Evolutionary conservation across 116 monocot species (phyloP).

Genomic region (Cymodocea nodosa): DNA sequence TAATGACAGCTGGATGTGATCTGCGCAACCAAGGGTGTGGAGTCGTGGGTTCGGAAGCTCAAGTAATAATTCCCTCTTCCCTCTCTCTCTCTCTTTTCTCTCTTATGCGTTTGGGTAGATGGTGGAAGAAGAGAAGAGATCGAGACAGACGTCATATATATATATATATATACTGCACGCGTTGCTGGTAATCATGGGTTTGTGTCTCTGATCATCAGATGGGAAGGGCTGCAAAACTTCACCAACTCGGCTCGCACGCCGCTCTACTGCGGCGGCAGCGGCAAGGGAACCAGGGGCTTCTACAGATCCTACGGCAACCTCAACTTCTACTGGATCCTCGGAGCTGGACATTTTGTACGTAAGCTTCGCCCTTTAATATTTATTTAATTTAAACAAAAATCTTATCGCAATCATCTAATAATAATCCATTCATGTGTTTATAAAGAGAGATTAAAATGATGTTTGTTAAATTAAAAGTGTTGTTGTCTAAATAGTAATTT

Average conservation of each 20-base stretch:
- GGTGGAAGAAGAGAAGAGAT: no score
- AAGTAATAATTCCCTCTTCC: conserved; percentile 25
- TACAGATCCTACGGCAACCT: conserved; percentile 56
- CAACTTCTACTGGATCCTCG: conserved; percentile 75
- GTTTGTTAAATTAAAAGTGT: no score
- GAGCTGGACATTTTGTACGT: conserved; percentile 86
- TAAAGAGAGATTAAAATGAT: no score
- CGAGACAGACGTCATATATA: no score
- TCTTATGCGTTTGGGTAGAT: no score
- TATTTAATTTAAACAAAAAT: no score
- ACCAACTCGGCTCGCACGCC: conserved; percentile 21
- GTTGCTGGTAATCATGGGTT: no score
- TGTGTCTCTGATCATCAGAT: conserved; percentile 15
- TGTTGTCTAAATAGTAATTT: no score
- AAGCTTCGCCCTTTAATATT: conserved; percentile 6
- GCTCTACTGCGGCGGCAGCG: conserved; percentile 35
- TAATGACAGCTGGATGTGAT: conserved; percentile 63
- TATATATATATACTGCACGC: no score
- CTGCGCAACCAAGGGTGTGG: conserved; percentile 75
- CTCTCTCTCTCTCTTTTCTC: no score
- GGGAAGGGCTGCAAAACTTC: conserved; percentile 66
- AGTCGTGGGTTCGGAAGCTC: conserved; percentile 82
- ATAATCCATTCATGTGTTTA: neutral
- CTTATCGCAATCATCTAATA: no score
- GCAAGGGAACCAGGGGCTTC: conserved; percentile 44